A percentile compares a stretch with the other conserved stretches of the same genome.
phyloP scores from a whole-genome alignment of 1,139 yeast species.

The Hyphopichia khmerensis region DNA sequence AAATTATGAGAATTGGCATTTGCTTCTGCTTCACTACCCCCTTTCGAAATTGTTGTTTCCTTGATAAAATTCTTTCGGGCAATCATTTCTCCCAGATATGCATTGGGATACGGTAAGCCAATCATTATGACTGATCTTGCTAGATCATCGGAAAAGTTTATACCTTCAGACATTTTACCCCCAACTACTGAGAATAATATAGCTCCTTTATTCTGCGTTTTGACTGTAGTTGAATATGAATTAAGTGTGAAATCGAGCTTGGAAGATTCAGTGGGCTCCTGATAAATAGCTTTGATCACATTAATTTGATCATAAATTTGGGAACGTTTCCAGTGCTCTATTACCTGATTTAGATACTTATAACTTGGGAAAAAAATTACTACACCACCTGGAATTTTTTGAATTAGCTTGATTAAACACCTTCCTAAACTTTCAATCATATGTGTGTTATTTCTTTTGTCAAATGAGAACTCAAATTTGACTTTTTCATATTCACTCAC shows the following conservation, averaged over 20 bases:
- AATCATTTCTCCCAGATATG: slow-evolving; percentile 77
- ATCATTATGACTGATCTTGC: slow-evolving; percentile 88
- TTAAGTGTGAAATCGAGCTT: slow-evolving; percentile 46
- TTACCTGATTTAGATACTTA: slow-evolving; percentile 55
- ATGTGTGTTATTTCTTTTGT: slow-evolving; percentile 47
- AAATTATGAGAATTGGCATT: slow-evolving; percentile 52
- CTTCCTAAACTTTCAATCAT: slow-evolving; percentile 57
- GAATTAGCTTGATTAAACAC: slow-evolving; percentile 41
- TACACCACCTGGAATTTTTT: slow-evolving; percentile 67
- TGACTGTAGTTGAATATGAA: slow-evolving; percentile 46
- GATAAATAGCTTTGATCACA: slow-evolving; percentile 45
- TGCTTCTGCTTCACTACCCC: slow-evolving; percentile 44
- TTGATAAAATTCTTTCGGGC: slow-evolving; percentile 73
- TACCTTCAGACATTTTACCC: slow-evolving; percentile 93
- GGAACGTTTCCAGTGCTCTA: slow-evolving; percentile 50
- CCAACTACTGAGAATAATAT: slow-evolving; percentile 84
- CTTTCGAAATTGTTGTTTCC: slow-evolving; percentile 32
- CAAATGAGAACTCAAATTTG: slow-evolving; percentile 67
- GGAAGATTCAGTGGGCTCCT: slow-evolving; percentile 51
- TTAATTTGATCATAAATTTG: slow-evolving; percentile 32
- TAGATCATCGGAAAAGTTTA: slow-evolving; percentile 80
- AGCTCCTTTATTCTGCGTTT: slow-evolving; percentile 49
- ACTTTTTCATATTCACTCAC: slow-evolving; percentile 26
- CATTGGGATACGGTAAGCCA: slow-evolving; percentile 90
- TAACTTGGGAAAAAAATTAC: slow-evolving; percentile 89